Conservation (phyloP, 768 basidiomycete species). For the Suillus luteus region DNA sequence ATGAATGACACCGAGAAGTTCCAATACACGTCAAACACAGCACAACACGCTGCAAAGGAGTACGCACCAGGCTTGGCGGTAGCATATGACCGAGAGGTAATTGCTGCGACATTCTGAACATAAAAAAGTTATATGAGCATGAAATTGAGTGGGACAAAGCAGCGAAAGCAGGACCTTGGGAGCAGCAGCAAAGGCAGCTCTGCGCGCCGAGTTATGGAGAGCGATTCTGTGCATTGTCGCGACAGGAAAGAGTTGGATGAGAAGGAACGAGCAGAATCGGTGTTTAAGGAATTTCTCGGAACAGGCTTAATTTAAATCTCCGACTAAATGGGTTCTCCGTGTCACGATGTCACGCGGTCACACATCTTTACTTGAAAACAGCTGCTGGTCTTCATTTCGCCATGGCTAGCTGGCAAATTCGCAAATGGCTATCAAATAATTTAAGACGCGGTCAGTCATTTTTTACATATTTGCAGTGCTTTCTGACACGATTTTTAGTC, state of each 20-base stretch:
- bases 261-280: slow-evolving; percentile 41
- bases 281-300: slow-evolving; percentile 37
- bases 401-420: slow-evolving; percentile 24
- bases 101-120: slow-evolving; percentile 43
- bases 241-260: slow-evolving; percentile 47
- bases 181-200: slow-evolving; percentile 68
- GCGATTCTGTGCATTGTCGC: slow-evolving; percentile 82
- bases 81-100: slow-evolving; percentile 84
- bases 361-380: slow-evolving; percentile 8
- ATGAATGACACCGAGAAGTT: slow-evolving; percentile 20
- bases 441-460: slow-evolving; percentile 24
- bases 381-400: slow-evolving; percentile 6
- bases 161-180: slow-evolving; percentile 51
- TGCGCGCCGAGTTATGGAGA: slow-evolving; percentile 81
- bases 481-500: slow-evolving; percentile 20
- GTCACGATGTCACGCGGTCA: slow-evolving; percentile 14
- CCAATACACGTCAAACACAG: slow-evolving; percentile 18
- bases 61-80: slow-evolving; percentile 94
- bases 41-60: neutral
- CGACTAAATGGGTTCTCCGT: slow-evolving; percentile 27
- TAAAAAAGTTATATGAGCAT: slow-evolving; percentile 18
- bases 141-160: slow-evolving; percentile 16
- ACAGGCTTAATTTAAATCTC: slow-evolving; percentile 34
- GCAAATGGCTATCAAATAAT: slow-evolving; percentile 28
- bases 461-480: neutral